Evolutionary conservation across 495 filamentous ascomycete genomes (phyloP), one percentile per base, ranked within the genome.

Genomic region (Tuber brumale): DNA sequence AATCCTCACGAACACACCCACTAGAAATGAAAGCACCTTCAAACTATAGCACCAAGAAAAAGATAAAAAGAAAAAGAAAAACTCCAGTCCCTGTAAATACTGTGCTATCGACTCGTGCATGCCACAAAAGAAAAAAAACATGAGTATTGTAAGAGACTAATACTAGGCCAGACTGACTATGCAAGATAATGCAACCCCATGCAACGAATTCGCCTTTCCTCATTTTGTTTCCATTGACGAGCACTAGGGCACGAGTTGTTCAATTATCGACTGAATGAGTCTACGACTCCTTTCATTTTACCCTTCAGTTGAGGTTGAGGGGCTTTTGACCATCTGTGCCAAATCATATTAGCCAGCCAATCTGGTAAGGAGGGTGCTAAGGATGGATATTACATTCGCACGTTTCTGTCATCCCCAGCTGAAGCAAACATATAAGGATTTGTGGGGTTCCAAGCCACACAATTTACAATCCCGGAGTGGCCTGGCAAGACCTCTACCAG

Each of bases 341-440:
- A 8, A 73, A 46, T 27, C 1, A 57, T 76, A 31, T 80, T 70
- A 80, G 73, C 35, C 41, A 18, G 44, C n/a, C 19, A 31, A n/a
- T 61, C 41, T 14, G 37, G 18, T 23, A 61, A 45, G 42, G 18
- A 43, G 66, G 19, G 21, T 14, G 23, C 21, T 19, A 27, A n/a
- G 76, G 46, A 57, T 43, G 10, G 45, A 35, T 80, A 90, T 84
- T 87, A 97, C 94, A 99, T 97, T 83, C 92, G 90, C 73, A 98
- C 91, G 81, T 89, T 90, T 66, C 86, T 85, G 81, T 99, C 95
- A 83, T 99, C 95, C 6, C 95, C 95, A 76, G 92, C 94, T 18
- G 93, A 93, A 12, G 94, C 95, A 84, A 97, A 97, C 88, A 97
- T 91, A 76, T 88, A 88, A 6, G 93, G 90, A 83, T 97, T 87